A percentile compares a stretch with the other conserved stretches of the same genome.
These are phyloP conservation scores for Colletotrichum liriopes DNA, from an alignment of 2,329 filamentous ascomycete genomes.

Conservation along the genomic window DNA sequence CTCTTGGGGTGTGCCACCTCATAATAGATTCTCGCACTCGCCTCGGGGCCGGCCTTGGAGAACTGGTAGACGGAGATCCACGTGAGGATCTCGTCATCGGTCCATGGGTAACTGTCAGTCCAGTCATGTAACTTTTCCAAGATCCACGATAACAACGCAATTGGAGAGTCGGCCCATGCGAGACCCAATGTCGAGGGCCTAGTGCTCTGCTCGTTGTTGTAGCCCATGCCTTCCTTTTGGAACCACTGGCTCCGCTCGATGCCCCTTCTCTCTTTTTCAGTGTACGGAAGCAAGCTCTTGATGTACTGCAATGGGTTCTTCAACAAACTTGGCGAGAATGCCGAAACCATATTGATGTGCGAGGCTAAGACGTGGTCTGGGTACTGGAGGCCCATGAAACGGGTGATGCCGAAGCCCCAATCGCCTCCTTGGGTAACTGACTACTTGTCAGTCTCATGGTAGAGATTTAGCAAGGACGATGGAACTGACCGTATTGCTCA, in stretches of 20 bases:
- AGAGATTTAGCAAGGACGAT: slow-evolving; percentile 38
- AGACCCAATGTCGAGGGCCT: slow-evolving; percentile 83
- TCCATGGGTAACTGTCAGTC: slow-evolving; percentile 82
- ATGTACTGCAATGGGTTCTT: slow-evolving; percentile 71
- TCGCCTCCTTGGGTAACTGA: slow-evolving; percentile 75
- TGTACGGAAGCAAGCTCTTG: slow-evolving; percentile 70
- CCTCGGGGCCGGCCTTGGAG: slow-evolving; percentile 77
- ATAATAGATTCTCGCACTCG: slow-evolving; percentile 81
- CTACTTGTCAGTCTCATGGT: slow-evolving; percentile 44
- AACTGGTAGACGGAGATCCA: slow-evolving; percentile 85
- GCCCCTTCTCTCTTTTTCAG: slow-evolving; percentile 64
- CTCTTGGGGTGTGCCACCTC: slow-evolving; percentile 66
- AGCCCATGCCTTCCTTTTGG: slow-evolving; percentile 68
- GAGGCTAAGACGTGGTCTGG: slow-evolving; percentile 70
- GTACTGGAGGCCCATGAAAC: slow-evolving; percentile 73
- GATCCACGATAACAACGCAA: slow-evolving; percentile 82
- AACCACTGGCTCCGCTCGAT: slow-evolving; percentile 72
- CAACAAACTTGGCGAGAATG: slow-evolving; percentile 63
- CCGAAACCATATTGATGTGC: slow-evolving; percentile 72
- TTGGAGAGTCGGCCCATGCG: slow-evolving; percentile 77
- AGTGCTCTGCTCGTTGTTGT: slow-evolving; percentile 74
- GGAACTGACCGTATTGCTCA: slow-evolving; percentile 64
- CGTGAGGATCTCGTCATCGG: slow-evolving; percentile 81
- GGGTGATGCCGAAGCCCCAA: slow-evolving; percentile 78
- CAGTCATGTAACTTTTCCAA: slow-evolving; percentile 86